These are phyloP conservation scores for Quercus engelmannii DNA, from an alignment of 306 rosid species.

Conservation along the genomic window DNA sequence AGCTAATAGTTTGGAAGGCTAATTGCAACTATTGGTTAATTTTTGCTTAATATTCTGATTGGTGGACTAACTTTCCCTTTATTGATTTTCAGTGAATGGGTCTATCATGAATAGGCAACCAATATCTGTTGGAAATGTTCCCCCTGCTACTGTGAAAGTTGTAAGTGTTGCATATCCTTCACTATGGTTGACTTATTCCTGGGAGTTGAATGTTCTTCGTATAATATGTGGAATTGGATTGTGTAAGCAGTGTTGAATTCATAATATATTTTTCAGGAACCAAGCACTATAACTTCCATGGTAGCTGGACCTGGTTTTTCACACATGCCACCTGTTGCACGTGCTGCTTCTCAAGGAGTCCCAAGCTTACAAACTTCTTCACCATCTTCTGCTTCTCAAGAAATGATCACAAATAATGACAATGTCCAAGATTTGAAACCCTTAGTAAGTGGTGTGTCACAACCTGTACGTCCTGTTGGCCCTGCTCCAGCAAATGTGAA, in stretches of 20 bases:
- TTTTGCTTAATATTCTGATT: constrained; percentile 19
- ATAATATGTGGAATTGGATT: constrained; percentile 3
- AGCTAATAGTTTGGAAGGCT: constrained; percentile 12
- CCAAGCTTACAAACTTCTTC: constrained; percentile 86
- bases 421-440: constrained; percentile 78
- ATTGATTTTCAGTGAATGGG: constrained; percentile 67
- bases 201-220: not conserved
- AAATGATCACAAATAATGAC: constrained; percentile 68
- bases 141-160: constrained; percentile 90
- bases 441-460: constrained; percentile 52
- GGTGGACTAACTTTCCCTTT: constrained; percentile 19
- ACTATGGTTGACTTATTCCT: constrained; percentile 7
- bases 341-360: constrained; percentile 75
- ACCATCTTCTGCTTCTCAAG: constrained; percentile 84
- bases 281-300: constrained; percentile 70
- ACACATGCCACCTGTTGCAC: constrained; percentile 62
- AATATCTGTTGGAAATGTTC: constrained; percentile 54
- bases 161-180: constrained; percentile 36
- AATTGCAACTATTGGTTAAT: constrained; percentile 9
- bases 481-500: constrained; percentile 66
- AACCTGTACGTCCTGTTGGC: constrained; percentile 70
- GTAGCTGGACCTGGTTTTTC: constrained; percentile 65
- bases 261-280: constrained; percentile 62
- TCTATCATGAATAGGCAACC: constrained; percentile 67
- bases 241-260: constrained; percentile 16